phyloP scores from a whole-genome alignment of 345 rosid genomes.

The Kernera saxatilis region DNA sequence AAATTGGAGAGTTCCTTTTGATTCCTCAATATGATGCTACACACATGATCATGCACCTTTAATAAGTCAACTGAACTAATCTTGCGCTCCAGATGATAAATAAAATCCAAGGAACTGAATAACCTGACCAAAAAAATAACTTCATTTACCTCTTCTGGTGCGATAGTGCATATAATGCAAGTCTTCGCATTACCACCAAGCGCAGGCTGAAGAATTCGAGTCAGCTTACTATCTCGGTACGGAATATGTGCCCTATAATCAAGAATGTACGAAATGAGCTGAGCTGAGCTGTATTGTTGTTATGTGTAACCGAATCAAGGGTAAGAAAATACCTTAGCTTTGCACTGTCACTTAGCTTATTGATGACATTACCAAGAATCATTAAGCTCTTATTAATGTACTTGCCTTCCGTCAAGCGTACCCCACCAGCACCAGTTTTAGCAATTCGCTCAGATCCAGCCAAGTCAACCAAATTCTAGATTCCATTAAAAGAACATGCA shows the following conservation, averaged over 20 bases:
- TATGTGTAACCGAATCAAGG: neutral
- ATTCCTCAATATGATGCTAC: slow-evolving; percentile 92
- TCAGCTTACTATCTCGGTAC: slow-evolving; percentile 94
- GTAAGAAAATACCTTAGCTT: slow-evolving; percentile 56
- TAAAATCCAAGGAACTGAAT: neutral
- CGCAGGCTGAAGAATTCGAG: slow-evolving; percentile 97
- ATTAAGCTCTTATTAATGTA: slow-evolving; percentile 93
- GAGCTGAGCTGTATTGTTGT: neutral
- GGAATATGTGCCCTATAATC: slow-evolving; percentile 86
- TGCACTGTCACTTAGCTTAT: slow-evolving; percentile 77
- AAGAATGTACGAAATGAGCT: neutral
- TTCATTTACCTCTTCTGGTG: slow-evolving; percentile 87
- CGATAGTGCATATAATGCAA: slow-evolving; percentile 90
- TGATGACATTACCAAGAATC: slow-evolving; percentile 94
- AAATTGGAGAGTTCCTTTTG: slow-evolving; percentile 89
- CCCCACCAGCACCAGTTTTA: slow-evolving; percentile 93
- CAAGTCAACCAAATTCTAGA: slow-evolving; percentile 87
- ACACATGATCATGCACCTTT: neutral
- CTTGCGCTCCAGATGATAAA: neutral
- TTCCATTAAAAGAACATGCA: slow-evolving; percentile 7
- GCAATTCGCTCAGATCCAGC: slow-evolving; percentile 95
- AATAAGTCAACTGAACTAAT: neutral
- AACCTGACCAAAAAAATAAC: neutral
- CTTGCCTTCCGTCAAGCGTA: slow-evolving; percentile 89
- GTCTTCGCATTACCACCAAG: slow-evolving; percentile 98